These are phyloP conservation scores for Beauveria rudraprayagi DNA, from an alignment of 2,329 filamentous ascomycete species.

Conservation along the genomic window DNA sequence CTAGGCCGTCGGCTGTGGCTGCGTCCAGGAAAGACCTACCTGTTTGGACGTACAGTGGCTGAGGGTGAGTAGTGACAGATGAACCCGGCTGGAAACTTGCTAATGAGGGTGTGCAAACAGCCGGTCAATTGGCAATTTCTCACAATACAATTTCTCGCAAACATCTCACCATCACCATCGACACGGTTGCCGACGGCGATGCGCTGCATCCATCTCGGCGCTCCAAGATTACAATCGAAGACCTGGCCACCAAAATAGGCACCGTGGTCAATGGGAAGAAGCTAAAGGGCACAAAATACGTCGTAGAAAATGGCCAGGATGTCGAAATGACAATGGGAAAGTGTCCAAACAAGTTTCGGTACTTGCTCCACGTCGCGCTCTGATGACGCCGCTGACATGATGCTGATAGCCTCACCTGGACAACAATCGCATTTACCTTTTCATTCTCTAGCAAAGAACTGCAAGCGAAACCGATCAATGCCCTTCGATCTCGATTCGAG, in stretches of 20 bases:
- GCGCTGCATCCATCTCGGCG: slow-evolving; percentile 56
- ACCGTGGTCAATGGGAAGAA: slow-evolving; percentile 68
- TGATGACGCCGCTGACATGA: not conserved
- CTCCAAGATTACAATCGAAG: slow-evolving; percentile 65
- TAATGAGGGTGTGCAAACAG: slow-evolving; percentile 30
- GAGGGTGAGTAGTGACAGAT: slow-evolving; percentile 44
- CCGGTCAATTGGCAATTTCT: slow-evolving; percentile 60
- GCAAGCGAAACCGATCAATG: slow-evolving; percentile 55
- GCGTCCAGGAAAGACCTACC: slow-evolving; percentile 73
- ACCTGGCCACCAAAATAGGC: slow-evolving; percentile 77
- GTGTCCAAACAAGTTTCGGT: slow-evolving; percentile 57
- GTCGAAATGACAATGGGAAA: slow-evolving; percentile 66
- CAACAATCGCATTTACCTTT: slow-evolving; percentile 72
- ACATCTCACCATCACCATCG: slow-evolving; percentile 73
- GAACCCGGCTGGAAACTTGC: not conserved
- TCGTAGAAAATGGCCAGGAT: slow-evolving; percentile 42
- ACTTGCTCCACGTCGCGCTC: slow-evolving; percentile 9
- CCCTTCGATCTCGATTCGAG: slow-evolving; percentile 60
- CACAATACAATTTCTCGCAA: slow-evolving; percentile 82
- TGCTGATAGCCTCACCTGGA: slow-evolving; percentile 61
- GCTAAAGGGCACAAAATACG: slow-evolving; percentile 53
- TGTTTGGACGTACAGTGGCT: slow-evolving; percentile 71
- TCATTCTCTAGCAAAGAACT: slow-evolving; percentile 65
- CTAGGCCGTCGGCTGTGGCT: slow-evolving; percentile 62
- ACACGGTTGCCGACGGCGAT: slow-evolving; percentile 54